A percentile compares a stretch with the other conserved stretches of the same genome.
Evolutionary conservation across 106 monocot genomes (phyloP).

Genomic region (Acanthochlamys bracteata): DNA sequence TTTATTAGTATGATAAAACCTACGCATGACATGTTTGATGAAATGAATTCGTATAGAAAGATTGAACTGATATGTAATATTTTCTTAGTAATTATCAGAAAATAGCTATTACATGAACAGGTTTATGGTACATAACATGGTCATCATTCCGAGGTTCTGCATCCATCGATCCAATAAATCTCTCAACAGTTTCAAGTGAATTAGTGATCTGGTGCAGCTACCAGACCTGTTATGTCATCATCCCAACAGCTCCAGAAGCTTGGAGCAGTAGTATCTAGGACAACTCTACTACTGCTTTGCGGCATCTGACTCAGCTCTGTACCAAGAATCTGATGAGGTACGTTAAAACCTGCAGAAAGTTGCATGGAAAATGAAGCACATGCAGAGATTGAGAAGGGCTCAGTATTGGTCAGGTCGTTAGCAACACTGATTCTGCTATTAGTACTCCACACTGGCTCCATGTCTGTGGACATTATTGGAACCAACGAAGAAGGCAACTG

Average conservation of each 20-base stretch:
- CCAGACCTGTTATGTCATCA: constrained; percentile 17
- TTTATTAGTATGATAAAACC: no score
- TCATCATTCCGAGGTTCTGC: no score
- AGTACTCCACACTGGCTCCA: background rate
- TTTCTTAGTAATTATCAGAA: no score
- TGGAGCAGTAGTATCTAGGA: background rate
- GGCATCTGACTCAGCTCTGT: background rate
- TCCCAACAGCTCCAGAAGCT: constrained; percentile 18
- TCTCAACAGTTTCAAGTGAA: background rate
- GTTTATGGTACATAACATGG: no score
- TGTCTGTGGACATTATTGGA: background rate
- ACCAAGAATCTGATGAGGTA: background rate
- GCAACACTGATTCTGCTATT: background rate
- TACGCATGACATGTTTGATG: no score
- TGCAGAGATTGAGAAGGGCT: background rate
- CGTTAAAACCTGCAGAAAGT: background rate
- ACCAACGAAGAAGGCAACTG: background rate
- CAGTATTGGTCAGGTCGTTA: background rate
- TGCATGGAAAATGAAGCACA: background rate
- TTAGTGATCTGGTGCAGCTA: background rate
- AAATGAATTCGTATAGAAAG: no score
- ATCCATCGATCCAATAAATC: no score
- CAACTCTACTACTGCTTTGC: background rate
- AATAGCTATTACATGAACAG: no score
- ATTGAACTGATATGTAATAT: no score